A percentile compares a stretch with the other conserved stretches of the same genome.
These are phyloP conservation scores for Melianthus villosus DNA, from an alignment of 441 rosid species.

Conservation along the genomic window DNA sequence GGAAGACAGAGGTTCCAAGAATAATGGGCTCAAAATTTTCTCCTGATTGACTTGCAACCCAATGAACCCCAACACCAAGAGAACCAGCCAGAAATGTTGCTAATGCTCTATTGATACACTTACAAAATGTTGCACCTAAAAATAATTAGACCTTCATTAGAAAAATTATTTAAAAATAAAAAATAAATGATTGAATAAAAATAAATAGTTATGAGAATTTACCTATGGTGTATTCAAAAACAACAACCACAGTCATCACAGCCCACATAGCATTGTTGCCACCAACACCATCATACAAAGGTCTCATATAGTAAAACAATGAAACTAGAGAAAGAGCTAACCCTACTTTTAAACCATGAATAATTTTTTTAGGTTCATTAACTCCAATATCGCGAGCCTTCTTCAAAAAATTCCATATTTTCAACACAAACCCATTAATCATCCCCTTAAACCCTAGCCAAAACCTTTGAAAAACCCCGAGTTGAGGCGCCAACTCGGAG, in stretches of 20 bases:
- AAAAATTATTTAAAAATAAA: too few relatives aligned
- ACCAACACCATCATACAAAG: conserved; percentile 52
- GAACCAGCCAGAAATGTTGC: conserved; percentile 47
- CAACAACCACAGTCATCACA: conserved; percentile 59
- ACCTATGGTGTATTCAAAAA: conserved; percentile 50
- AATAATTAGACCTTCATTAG: too few relatives aligned
- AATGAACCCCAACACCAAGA: conserved; percentile 40
- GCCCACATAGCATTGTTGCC: conserved; percentile 74
- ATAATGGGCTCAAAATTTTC: conserved; percentile 23
- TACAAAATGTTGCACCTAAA: conserved; percentile 52
- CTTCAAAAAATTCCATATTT: conserved; percentile 14
- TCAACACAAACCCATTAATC: conserved; percentile 13
- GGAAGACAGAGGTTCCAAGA: conserved; percentile 31
- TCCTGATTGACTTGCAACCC: conserved; percentile 38
- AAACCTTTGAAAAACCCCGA: conserved; percentile 10
- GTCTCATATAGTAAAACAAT: conserved; percentile 47
- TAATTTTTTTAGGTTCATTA: conserved; percentile 44
- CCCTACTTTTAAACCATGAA: conserved; percentile 54
- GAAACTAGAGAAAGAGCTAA: conserved; percentile 51
- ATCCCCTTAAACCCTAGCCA: conserved; percentile 17
- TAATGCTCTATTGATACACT: conserved; percentile 36
- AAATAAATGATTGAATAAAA: too few relatives aligned
- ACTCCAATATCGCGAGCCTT: conserved; percentile 41
- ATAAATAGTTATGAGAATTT: conserved; percentile 15
- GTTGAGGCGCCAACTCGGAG: conserved; percentile 15